Conservation (phyloP, 1,284 basidiomycete species). For the Agroathelia rolfsii region DNA sequence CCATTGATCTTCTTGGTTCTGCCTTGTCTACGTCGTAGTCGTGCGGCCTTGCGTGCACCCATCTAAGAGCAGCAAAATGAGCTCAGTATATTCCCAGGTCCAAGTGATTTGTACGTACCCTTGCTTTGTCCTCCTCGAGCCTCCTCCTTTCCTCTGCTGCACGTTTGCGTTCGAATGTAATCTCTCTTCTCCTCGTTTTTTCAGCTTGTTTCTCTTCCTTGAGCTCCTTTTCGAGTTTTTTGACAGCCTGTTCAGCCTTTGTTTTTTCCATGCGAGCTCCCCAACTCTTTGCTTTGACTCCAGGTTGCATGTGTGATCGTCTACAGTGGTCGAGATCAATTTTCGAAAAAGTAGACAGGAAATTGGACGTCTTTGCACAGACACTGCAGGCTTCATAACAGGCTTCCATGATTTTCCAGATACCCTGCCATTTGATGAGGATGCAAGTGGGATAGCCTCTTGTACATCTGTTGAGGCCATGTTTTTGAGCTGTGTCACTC, state of each 20-base stretch:
- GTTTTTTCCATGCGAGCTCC: conserved; percentile 59
- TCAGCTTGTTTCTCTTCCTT: conserved; percentile 69
- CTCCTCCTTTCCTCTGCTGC: conserved; percentile 61
- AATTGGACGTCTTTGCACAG: conserved; percentile 14
- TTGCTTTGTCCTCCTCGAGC: conserved; percentile 63
- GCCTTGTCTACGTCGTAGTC: conserved; percentile 59
- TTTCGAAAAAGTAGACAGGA: conserved; percentile 6
- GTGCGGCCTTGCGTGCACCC: conserved; percentile 66
- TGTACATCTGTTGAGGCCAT: too few species aligned
- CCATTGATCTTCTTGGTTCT: conserved; percentile 71
- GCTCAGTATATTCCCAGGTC: conserved; percentile 4
- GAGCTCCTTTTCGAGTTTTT: conserved; percentile 61
- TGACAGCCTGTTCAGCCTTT: conserved; percentile 54
- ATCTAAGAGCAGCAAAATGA: conserved; percentile 35
- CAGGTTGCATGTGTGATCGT: conserved; percentile 56
- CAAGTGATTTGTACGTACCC: conserved; percentile 31
- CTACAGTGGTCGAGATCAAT: conserved; percentile 27
- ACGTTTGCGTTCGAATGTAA: conserved; percentile 59
- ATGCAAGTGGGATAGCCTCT: conserved; percentile 28
- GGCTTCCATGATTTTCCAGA: conserved; percentile 66
- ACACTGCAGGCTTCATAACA: conserved; percentile 55
- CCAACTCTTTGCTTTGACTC: conserved; percentile 58
- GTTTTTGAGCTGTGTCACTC: too few species aligned
- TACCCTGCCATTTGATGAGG: conserved; percentile 48
- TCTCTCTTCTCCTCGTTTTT: conserved; percentile 51